phyloP scores from a whole-genome alignment of 176 grass and related monocot genomes.

The Panicum miliaceum region DNA sequence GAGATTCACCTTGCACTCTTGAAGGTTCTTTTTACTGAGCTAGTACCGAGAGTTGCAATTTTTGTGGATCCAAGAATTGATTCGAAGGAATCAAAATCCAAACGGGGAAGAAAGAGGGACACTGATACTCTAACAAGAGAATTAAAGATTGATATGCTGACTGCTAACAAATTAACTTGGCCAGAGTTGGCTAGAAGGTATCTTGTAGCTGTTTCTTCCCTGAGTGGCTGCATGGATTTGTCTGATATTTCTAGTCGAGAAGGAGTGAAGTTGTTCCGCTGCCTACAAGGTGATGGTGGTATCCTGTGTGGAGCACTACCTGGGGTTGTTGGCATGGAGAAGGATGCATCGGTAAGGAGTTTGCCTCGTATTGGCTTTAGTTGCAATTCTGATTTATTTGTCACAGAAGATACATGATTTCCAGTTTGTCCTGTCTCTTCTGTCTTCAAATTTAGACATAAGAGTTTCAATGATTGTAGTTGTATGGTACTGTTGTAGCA shows the following conservation, averaged over 20 bases:
- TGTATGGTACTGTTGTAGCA: not conserved
- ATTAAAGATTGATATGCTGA: constrained; percentile 73
- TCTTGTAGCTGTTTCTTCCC: constrained; percentile 74
- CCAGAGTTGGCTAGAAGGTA: constrained; percentile 95
- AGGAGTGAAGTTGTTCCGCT: constrained; percentile 91
- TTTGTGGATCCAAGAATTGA: constrained; percentile 92
- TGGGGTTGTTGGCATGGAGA: constrained; percentile 91
- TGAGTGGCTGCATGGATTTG: constrained; percentile 75
- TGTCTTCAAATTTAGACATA: constrained; percentile 1
- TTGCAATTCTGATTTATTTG: constrained; percentile 32
- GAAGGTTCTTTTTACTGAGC: constrained; percentile 81
- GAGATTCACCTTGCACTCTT: constrained; percentile 77
- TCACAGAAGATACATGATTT: constrained; percentile 9
- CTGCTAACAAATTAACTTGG: constrained; percentile 90
- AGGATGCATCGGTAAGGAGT: constrained; percentile 88
- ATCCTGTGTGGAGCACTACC: constrained; percentile 82
- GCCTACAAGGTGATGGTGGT: constrained; percentile 92
- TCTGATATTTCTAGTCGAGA: constrained; percentile 87
- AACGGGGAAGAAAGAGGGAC: constrained; percentile 88
- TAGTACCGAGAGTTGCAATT: constrained; percentile 67
- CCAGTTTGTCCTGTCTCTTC: constrained; percentile 5
- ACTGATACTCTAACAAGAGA: constrained; percentile 77
- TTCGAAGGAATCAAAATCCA: constrained; percentile 87
- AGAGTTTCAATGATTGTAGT: not conserved
- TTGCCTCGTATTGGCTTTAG: constrained; percentile 30